phyloP scores from a whole-genome alignment of 345 rosid species.

The Moringa oleifera region DNA sequence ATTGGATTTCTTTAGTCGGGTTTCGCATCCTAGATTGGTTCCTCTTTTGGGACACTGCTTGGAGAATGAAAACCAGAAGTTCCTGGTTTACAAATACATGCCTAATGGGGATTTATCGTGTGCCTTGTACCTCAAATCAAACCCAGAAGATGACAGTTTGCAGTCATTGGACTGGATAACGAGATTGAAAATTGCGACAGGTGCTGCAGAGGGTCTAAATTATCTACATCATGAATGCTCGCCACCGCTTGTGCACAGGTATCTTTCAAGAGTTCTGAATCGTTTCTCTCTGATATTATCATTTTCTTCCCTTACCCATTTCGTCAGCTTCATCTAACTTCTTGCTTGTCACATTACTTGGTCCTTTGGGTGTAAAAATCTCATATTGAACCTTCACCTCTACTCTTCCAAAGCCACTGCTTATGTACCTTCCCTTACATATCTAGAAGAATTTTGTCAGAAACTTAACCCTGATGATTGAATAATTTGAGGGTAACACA shows the following conservation, averaged over 20 bases:
- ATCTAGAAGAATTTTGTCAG: no score
- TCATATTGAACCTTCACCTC: no score
- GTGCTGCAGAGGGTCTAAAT: constrained; percentile 87
- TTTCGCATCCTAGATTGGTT: constrained; percentile 68
- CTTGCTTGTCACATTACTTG: background rate
- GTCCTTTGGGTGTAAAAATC: background rate
- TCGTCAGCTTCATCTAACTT: background rate
- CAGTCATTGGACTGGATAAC: constrained; percentile 98
- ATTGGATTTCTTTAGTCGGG: constrained; percentile 78
- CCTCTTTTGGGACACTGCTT: constrained; percentile 83
- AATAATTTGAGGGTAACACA: no score
- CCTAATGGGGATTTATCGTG: constrained; percentile 81
- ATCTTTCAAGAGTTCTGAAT: constrained; percentile 12
- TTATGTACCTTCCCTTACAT: no score
- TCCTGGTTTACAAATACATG: constrained; percentile 80
- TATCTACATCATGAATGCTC: constrained; percentile 90
- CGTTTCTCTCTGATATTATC: background rate
- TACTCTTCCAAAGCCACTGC: no score
- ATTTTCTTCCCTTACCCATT: constrained; percentile 1
- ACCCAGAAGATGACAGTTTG: constrained; percentile 59
- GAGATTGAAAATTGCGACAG: constrained; percentile 89
- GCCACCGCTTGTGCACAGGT: constrained; percentile 94
- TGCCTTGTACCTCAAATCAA: constrained; percentile 61
- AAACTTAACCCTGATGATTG: no score
- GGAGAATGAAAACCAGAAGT: constrained; percentile 78